Conservation (phyloP, 139 green algal genomes). For the Marvania coccoides region DNA sequence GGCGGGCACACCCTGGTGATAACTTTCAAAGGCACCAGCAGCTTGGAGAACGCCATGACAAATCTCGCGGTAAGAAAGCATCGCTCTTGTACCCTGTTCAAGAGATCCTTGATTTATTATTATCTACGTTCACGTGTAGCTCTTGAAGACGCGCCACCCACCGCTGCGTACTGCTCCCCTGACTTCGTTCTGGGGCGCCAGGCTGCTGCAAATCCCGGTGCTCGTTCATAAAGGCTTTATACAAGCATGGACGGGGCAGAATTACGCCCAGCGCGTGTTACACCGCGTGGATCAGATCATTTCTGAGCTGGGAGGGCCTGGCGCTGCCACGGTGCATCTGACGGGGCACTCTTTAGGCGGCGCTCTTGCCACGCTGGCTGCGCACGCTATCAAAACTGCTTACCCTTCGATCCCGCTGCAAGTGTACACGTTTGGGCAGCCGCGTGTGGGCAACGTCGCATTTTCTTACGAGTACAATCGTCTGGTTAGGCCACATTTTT, state of each 20-base stretch:
- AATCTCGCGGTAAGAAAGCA: conserved; percentile 7
- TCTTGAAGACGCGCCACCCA: not conserved
- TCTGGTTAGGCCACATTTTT: conserved; percentile 36
- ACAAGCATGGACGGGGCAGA: not conserved
- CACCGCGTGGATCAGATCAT: not conserved
- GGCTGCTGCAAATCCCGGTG: not conserved
- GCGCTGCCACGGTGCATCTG: not conserved
- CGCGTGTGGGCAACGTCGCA: conserved; percentile 42
- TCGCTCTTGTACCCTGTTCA: too few relatives aligned
- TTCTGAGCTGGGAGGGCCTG: not conserved
- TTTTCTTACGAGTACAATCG: conserved; percentile 37
- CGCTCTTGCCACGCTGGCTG: conserved; percentile 24
- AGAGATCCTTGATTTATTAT: not conserved
- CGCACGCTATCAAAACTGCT: not conserved
- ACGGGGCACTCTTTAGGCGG: conserved; percentile 27
- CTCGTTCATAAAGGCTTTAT: conserved; percentile 21
- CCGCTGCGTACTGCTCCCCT: not conserved
- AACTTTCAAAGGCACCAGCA: conserved; percentile 26
- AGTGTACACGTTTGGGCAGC: conserved; percentile 41
- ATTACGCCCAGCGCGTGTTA: not conserved
- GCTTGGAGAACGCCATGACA: conserved; percentile 24
- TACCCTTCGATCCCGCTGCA: not conserved
- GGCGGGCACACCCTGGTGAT: conserved; percentile 22
- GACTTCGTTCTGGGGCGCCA: not conserved
- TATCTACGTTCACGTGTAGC: not conserved